Evolutionary conservation across 73 alveolate genomes (phyloP).

Genomic region (Durusdinium trenchii): DNA sequence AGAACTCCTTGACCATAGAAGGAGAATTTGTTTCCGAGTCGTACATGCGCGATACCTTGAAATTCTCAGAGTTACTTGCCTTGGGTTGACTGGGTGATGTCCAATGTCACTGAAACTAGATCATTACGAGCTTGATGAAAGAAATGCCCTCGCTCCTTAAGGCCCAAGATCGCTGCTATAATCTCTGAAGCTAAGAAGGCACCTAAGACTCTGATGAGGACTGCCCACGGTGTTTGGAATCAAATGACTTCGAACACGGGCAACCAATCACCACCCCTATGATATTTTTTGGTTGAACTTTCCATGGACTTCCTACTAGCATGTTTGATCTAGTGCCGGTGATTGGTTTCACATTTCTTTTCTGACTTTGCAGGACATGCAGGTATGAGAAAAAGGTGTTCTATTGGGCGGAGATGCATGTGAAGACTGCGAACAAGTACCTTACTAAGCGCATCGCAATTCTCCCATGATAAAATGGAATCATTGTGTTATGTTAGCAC

Average conservation of each 20-base stretch:
- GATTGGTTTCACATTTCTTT: neutral
- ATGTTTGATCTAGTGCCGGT: too few species aligned
- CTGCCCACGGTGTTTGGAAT: neutral
- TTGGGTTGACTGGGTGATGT: too few species aligned
- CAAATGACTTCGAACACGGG: too few species aligned
- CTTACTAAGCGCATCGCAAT: too few species aligned
- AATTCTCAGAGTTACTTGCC: neutral
- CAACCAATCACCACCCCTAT: too few species aligned
- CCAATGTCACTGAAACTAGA: too few species aligned
- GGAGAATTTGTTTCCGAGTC: neutral
- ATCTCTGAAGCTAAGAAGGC: neutral
- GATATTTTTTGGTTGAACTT: neutral
- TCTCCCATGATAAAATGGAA: too few species aligned
- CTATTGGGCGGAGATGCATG: neutral
- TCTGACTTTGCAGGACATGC: neutral
- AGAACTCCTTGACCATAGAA: neutral
- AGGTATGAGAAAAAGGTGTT: neutral
- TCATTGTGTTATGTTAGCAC: too few species aligned
- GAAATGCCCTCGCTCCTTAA: neutral
- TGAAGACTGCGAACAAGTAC: neutral
- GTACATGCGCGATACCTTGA: neutral
- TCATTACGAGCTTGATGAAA: too few species aligned
- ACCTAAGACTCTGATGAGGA: constrained; percentile 31
- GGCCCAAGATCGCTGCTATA: neutral
- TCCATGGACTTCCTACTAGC: neutral